phyloP scores from a whole-genome alignment of 176 grass and related monocot genomes.

The Phoenix roebelenii region DNA sequence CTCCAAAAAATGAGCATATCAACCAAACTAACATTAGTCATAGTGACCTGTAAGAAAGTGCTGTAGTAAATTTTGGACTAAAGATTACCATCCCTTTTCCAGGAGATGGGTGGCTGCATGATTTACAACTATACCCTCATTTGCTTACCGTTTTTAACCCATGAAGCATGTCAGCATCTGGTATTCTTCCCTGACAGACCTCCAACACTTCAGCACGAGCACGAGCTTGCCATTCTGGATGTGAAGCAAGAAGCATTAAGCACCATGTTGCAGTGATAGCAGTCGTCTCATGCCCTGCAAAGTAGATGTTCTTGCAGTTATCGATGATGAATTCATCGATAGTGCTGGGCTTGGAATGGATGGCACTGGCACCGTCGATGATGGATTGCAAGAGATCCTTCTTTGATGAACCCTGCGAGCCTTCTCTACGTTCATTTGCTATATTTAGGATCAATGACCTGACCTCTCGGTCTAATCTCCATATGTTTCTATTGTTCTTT shows the following conservation, averaged over 20 bases:
- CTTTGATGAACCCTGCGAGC: not conserved
- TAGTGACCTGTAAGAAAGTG: too few relatives aligned
- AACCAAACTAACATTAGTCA: too few relatives aligned
- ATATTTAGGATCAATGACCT: constrained; percentile 33
- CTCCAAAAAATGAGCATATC: too few relatives aligned
- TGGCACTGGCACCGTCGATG: constrained; percentile 36
- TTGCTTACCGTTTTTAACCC: constrained; percentile 49
- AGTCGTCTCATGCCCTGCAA: constrained; percentile 58
- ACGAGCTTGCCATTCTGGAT: constrained; percentile 56
- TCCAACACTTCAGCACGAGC: constrained; percentile 35
- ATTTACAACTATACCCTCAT: not conserved
- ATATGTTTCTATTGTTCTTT: constrained; percentile 59
- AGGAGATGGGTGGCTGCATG: too few relatives aligned
- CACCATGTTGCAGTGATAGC: constrained; percentile 53
- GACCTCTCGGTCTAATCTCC: constrained; percentile 34
- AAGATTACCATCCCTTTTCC: too few relatives aligned
- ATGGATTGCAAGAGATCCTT: constrained; percentile 56
- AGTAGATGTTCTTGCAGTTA: constrained; percentile 92
- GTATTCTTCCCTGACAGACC: constrained; percentile 19
- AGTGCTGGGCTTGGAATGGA: not conserved
- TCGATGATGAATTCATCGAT: constrained; percentile 52
- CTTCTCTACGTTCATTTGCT: constrained; percentile 26
- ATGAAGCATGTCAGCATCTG: constrained; percentile 34
- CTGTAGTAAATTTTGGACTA: too few relatives aligned
- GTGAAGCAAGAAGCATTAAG: constrained; percentile 57